phyloP scores from a whole-genome alignment of 2,329 filamentous ascomycete genomes.

The Tolypocladium ovalisporum region DNA sequence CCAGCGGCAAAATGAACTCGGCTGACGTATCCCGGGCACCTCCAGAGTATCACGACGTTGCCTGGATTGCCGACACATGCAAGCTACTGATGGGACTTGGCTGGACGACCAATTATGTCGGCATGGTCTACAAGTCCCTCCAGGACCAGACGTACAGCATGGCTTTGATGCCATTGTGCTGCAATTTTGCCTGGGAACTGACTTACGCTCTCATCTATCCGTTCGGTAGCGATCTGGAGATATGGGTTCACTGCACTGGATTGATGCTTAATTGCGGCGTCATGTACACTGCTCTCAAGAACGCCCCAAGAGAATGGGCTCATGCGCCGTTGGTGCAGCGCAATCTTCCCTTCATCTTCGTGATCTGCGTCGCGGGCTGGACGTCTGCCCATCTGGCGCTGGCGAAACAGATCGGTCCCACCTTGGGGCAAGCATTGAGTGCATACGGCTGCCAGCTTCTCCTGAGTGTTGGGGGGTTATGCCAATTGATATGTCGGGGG shows the following conservation, averaged over 20 bases:
- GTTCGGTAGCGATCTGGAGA: background rate
- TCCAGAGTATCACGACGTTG: background rate
- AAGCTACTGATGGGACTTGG: background rate
- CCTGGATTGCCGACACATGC: constrained; percentile 1
- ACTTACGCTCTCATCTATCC: constrained; percentile 2
- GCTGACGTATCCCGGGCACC: background rate
- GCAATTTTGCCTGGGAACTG: constrained; percentile 2
- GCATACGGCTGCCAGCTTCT: background rate
- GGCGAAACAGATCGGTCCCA: background rate
- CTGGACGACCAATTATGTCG: constrained; percentile 1
- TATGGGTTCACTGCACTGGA: background rate
- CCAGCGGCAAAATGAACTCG: background rate
- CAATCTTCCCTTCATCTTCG: background rate
- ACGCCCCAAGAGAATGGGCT: background rate
- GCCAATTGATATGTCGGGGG: constrained; percentile 1
- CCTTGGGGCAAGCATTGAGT: background rate
- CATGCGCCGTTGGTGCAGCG: constrained; percentile 1
- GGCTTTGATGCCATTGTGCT: constrained; percentile 1
- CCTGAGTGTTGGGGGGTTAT: background rate
- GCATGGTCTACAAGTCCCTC: constrained; percentile 1
- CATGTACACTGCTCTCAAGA: constrained; percentile 1
- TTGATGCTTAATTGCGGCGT: constrained; percentile 1
- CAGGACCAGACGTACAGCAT: background rate
- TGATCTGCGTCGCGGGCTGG: background rate
- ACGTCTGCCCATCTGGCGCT: constrained; percentile 1